Conservation (phyloP, 23 red algal species). For the Pyropia haitanensis region DNA sequence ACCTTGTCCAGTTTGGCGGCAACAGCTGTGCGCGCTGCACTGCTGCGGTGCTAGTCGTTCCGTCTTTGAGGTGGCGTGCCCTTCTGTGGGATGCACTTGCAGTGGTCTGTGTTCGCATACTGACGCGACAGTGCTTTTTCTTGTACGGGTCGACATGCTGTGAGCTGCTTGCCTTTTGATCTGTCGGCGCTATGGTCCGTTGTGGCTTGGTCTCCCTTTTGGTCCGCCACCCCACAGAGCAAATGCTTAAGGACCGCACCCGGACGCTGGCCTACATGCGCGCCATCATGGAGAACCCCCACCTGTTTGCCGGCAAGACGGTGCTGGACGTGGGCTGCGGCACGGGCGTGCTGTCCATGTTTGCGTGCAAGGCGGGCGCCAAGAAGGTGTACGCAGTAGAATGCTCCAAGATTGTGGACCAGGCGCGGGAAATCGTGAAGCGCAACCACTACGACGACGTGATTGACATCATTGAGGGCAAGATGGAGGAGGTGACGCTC, state of each 20-base stretch:
- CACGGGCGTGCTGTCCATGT: conserved; percentile 87
- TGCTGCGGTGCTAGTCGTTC: too few species aligned
- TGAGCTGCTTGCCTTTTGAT: too few species aligned
- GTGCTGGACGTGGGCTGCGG: conserved; percentile 97
- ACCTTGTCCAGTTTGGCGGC: too few species aligned
- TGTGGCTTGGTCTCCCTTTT: too few species aligned
- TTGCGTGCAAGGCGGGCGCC: conserved; percentile 88
- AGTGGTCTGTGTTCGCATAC: too few species aligned
- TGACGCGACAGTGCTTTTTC: too few species aligned
- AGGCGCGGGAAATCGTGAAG: conserved; percentile 70
- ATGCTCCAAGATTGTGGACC: conserved; percentile 76
- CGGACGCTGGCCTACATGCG: conserved; percentile 90
- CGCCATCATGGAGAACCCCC: conserved; percentile 79
- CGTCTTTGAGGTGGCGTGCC: too few species aligned
- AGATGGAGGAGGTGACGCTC: conserved; percentile 87
- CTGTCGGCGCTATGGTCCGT: too few species aligned
- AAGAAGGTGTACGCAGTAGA: conserved; percentile 91
- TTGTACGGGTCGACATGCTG: too few species aligned
- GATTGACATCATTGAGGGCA: conserved; percentile 65
- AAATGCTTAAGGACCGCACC: conserved; percentile 97
- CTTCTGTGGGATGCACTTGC: too few species aligned
- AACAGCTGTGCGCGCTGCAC: too few species aligned
- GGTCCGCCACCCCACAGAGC: conserved; percentile 6
- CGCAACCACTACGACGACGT: conserved; percentile 64
- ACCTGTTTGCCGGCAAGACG: conserved; percentile 70